A percentile compares a stretch with the other conserved stretches of the same genome.
phyloP scores from a whole-genome alignment of 805 yeast species.

The Debaryomyces maramus region DNA sequence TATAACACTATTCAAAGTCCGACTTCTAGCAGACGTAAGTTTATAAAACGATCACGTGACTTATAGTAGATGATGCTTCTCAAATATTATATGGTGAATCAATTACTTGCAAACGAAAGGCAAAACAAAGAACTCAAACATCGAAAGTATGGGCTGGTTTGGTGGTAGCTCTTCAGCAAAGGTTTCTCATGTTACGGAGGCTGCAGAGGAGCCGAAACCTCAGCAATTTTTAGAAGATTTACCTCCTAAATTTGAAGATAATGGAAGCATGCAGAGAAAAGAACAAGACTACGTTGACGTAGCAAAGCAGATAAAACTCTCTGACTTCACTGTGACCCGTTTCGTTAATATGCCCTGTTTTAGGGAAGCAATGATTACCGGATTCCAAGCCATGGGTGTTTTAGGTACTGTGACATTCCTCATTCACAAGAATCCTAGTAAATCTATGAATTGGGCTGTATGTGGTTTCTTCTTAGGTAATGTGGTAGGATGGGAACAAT shows the following conservation, averaged over 20 bases:
- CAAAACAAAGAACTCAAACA: too few species aligned
- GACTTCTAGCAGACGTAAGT: background rate
- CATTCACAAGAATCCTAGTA: conserved; percentile 59
- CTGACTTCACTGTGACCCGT: conserved; percentile 54
- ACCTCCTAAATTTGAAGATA: conserved; percentile 51
- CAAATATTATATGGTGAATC: too few species aligned
- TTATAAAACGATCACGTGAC: too few species aligned
- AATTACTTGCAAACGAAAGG: too few species aligned
- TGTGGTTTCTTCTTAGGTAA: conserved; percentile 80
- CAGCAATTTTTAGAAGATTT: conserved; percentile 49
- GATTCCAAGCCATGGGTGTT: conserved; percentile 71
- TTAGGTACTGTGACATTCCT: conserved; percentile 65
- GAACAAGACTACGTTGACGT: conserved; percentile 33
- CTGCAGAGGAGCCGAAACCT: conserved; percentile 14
- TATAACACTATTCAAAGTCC: background rate
- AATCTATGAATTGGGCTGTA: conserved; percentile 78
- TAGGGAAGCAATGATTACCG: conserved; percentile 75
- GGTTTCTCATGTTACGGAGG: conserved; percentile 36
- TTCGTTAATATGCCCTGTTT: conserved; percentile 71
- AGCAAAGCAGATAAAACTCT: conserved; percentile 38
- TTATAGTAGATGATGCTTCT: too few species aligned
- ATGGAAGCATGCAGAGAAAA: conserved; percentile 8
- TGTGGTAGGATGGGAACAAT: conserved; percentile 90
- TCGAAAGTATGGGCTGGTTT: conserved; percentile 48
- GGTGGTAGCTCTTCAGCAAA: conserved; percentile 36